phyloP scores from a whole-genome alignment of 2,329 filamentous ascomycete species.

The Neopestalotiopsis sp. region DNA sequence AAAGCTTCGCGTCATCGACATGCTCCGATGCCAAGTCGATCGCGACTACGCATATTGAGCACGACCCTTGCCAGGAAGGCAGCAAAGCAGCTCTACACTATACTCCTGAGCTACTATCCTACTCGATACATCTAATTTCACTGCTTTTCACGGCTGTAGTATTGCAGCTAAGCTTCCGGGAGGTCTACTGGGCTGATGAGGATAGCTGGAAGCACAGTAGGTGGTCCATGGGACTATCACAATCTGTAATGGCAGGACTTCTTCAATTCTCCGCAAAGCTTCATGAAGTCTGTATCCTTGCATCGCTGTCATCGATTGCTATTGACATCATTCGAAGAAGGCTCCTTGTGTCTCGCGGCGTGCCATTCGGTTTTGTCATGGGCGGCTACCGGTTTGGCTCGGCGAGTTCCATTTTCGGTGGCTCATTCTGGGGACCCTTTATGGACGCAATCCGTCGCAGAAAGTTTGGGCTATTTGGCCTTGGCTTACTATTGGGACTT shows the following conservation, averaged over 20 bases:
- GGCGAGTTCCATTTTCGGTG: slow-evolving; percentile 12
- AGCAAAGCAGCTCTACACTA: not conserved
- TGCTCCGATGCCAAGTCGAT: not conserved
- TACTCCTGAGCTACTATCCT: not conserved
- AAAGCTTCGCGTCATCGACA: not conserved
- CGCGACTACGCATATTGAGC: too few relatives aligned
- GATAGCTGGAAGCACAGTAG: not conserved
- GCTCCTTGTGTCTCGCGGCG: not conserved
- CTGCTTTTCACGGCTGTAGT: not conserved
- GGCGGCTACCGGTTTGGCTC: slow-evolving; percentile 9
- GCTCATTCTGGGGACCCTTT: slow-evolving; percentile 4
- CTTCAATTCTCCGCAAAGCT: slow-evolving; percentile 11
- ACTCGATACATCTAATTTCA: slow-evolving; percentile 2
- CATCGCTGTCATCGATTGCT: not conserved
- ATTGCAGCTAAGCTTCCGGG: slow-evolving; percentile 8
- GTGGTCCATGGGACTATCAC: not conserved
- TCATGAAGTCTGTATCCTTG: slow-evolving; percentile 14
- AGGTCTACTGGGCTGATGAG: slow-evolving; percentile 13
- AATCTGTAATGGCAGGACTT: not conserved
- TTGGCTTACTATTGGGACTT: not conserved
- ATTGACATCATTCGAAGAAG: slow-evolving; percentile 12
- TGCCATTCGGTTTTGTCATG: slow-evolving; percentile 12
- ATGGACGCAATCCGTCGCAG: too few relatives aligned
- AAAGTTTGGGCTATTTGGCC: too few relatives aligned
- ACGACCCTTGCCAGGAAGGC: not conserved